A percentile compares a stretch with the other conserved stretches of the same genome.
Evolutionary conservation across 768 basidiomycete genomes (phyloP).

Genomic region (Lyophyllum atratum): DNA sequence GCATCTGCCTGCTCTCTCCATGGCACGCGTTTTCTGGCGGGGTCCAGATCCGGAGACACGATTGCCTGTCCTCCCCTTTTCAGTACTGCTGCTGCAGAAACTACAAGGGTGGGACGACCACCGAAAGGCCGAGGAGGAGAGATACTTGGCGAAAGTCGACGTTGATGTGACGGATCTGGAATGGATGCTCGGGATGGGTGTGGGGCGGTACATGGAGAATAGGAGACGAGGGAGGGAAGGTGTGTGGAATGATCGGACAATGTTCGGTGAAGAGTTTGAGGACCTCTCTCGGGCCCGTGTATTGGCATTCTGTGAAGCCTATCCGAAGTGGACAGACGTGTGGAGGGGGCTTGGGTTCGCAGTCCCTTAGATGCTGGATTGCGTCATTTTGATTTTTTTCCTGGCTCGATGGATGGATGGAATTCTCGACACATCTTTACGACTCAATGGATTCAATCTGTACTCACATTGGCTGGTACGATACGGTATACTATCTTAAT

Average conservation of each 20-base stretch:
- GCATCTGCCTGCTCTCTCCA: conserved; percentile 15
- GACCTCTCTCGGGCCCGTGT: conserved; percentile 9
- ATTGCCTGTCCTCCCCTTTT: conserved; percentile 17
- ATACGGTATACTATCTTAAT: no score
- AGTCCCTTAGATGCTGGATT: neutral
- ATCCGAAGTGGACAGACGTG: neutral
- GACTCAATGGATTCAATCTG: neutral
- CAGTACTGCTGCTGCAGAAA: conserved; percentile 19
- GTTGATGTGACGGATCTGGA: conserved; percentile 15
- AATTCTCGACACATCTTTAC: neutral
- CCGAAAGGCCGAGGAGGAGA: conserved; percentile 13
- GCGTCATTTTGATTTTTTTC: neutral
- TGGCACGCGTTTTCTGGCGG: neutral
- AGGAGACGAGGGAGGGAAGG: neutral
- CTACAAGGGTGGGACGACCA: conserved; percentile 24
- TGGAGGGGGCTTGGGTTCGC: conserved; percentile 12
- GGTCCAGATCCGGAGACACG: neutral
- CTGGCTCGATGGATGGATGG: neutral
- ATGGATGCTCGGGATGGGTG: conserved; percentile 5
- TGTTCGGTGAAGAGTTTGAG: conserved; percentile 16
- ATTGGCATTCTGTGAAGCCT: conserved; percentile 6
- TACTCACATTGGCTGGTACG: no score
- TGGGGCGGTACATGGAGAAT: neutral
- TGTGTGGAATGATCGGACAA: conserved; percentile 8
- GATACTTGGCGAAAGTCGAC: conserved; percentile 12